Conservation (phyloP, 169 alveolate species). For the Plasmodium gallinaceum region DNA sequence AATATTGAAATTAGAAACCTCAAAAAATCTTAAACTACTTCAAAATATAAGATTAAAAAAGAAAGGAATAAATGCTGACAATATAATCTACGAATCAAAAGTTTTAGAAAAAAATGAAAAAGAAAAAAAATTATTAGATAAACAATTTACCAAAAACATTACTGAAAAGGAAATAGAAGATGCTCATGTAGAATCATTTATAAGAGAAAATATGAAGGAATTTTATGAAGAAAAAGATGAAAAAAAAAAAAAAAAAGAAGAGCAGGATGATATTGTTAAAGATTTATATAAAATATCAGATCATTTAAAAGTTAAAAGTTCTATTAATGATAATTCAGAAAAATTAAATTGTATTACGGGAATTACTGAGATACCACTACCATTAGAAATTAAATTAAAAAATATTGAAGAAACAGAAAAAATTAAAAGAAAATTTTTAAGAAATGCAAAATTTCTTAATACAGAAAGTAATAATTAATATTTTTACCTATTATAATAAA, state of each 20-base stretch:
- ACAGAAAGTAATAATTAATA: neutral
- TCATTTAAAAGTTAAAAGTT: constrained; percentile 46
- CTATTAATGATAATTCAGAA: constrained; percentile 20
- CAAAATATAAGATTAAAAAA: constrained; percentile 65
- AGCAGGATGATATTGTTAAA: constrained; percentile 10
- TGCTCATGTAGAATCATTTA: constrained; percentile 64
- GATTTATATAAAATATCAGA: constrained; percentile 59
- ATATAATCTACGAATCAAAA: constrained; percentile 22
- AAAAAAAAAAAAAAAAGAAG: neutral
- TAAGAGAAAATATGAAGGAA: constrained; percentile 60
- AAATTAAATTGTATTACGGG: constrained; percentile 67
- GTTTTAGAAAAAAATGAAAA: constrained; percentile 41
- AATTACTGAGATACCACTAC: constrained; percentile 61
- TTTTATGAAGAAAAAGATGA: constrained; percentile 27
- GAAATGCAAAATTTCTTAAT: constrained; percentile 36
- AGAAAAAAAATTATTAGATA: constrained; percentile 45
- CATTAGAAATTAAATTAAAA: constrained; percentile 54
- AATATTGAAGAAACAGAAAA: constrained; percentile 73
- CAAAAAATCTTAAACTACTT: constrained; percentile 46
- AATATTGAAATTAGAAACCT: constrained; percentile 33
- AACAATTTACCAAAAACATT: constrained; percentile 64
- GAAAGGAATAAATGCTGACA: constrained; percentile 65
- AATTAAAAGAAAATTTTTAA: constrained; percentile 45
- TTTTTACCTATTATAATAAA: no score
- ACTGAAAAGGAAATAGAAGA: constrained; percentile 74